These are phyloP conservation scores for Cryptococcus hybrid DNA, from an alignment of 1,284 basidiomycete genomes.

Conservation along the genomic window DNA sequence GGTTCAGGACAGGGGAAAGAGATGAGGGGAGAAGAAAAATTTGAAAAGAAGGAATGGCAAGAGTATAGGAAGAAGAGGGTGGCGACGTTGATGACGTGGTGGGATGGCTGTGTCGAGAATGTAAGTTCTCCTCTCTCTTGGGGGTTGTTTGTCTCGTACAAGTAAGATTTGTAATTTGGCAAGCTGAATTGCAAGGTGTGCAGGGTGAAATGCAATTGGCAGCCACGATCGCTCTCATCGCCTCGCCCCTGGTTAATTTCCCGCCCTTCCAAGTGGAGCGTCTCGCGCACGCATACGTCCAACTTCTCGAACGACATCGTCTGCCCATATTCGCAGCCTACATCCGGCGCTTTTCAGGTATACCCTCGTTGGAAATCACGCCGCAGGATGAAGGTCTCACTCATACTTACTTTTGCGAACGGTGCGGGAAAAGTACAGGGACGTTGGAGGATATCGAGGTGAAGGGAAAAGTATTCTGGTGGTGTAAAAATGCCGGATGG, in stretches of 20 bases:
- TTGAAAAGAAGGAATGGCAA: constrained; percentile 14
- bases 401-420: constrained; percentile 31
- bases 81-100: constrained; percentile 31
- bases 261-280: constrained; percentile 30
- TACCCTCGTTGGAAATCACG: constrained; percentile 27
- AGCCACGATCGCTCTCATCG: constrained; percentile 30
- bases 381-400: constrained; percentile 37
- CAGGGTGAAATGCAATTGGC: constrained; percentile 45
- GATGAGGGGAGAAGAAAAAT: constrained; percentile 9
- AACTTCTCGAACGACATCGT: constrained; percentile 33
- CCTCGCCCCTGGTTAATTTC: constrained; percentile 24
- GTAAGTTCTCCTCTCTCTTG: constrained; percentile 20
- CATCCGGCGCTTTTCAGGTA: constrained; percentile 24
- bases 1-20: neutral
- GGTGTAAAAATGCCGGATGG: constrained; percentile 35
- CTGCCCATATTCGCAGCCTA: constrained; percentile 32
- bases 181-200: neutral
- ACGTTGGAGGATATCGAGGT: constrained; percentile 38
- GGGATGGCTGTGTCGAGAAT: constrained; percentile 39
- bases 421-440: constrained; percentile 40
- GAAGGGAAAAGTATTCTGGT: constrained; percentile 40
- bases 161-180: neutral
- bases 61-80: constrained; percentile 24
- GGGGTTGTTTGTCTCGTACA: neutral
- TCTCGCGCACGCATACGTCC: constrained; percentile 37